Evolutionary conservation across 2,329 filamentous ascomycete genomes (phyloP), one percentile per base, ranked within the genome.

Genomic region (Trichoderma harzianum): DNA sequence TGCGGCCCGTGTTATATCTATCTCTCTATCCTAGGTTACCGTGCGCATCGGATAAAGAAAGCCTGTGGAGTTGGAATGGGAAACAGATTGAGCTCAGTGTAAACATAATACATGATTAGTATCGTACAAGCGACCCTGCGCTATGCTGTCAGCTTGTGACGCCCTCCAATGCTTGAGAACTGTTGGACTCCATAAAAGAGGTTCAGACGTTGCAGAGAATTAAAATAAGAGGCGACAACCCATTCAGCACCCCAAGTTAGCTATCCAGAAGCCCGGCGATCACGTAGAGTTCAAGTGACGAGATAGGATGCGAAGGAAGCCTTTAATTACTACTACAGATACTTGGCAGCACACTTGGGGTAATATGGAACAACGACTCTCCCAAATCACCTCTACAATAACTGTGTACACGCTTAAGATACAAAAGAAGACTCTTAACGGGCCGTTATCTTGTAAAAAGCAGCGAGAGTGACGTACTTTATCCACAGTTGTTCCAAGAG

Each of bases 81-180:
- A 32, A 51, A 53, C 67, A 69, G 67, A 69, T 11, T 69, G 67
- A 69, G 55, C 36, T 55, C 61, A 66, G 43, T 66, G 69, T 58
- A 57, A 51, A 43, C n/a, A 66, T 26, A 70, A 58, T 39, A 24
- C 21, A 34, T 24, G 18, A 7, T 66, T 21, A 7, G 57, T 21
- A 12, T 7, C 36, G 32, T 28, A 30, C 51, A 30, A 67, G 32
- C 18, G 21, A 6, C 18, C 11, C 26, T 12, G 10, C 24, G 12
- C 28, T 8, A 18, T 16, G 28, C 39, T 26, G n/a, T 28, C 39
- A 53, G 28, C n/a, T 51, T 28, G 21, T 61, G 39, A 69, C 39
- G 28, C 57, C 14, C 21, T 10, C 58, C 5, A 28, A 6, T 34
- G 16, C 5, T 47, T n/a, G 3, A 34, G 36, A 51, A 18, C n/a